Percentiles rank a stretch among this genome's conserved stretches.
Conservation (phyloP, 257 asterid genomes). For the Solanum gandarillasii region DNA sequence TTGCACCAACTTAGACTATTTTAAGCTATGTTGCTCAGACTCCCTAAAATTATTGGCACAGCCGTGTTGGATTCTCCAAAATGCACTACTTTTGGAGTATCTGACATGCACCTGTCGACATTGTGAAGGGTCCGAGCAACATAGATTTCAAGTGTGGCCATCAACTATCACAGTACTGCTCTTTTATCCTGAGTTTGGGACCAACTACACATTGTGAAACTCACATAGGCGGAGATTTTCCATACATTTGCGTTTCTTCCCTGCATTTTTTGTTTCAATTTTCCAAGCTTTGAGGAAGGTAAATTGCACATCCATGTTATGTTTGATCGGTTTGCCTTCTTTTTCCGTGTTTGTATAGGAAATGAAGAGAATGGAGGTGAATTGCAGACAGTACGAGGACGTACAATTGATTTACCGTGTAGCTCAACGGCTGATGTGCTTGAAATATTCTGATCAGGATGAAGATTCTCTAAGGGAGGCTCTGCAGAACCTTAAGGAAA, state of each 20-base stretch:
- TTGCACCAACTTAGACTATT: neutral
- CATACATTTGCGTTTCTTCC: too few species aligned
- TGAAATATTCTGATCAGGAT: conserved; percentile 79
- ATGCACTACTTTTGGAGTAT: too few species aligned
- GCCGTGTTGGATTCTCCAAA: too few species aligned
- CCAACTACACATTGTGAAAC: too few species aligned
- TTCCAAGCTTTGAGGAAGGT: neutral
- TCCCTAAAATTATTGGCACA: too few species aligned
- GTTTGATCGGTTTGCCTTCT: neutral
- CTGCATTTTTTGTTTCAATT: neutral
- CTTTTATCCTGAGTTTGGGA: neutral
- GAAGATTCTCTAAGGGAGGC: conserved; percentile 66
- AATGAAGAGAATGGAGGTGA: conserved; percentile 51
- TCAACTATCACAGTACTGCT: neutral
- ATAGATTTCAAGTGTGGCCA: too few species aligned
- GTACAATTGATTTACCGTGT: conserved; percentile 64
- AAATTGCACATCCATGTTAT: neutral
- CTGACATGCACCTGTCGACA: too few species aligned
- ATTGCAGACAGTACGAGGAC: conserved; percentile 31
- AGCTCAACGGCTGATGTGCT: conserved; percentile 74
- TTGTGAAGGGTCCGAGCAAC: too few species aligned
- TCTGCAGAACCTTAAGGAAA: conserved; percentile 61
- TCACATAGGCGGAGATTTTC: too few species aligned
- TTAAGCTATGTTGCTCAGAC: too few species aligned
- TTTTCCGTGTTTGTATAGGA: conserved; percentile 25